phyloP scores from a whole-genome alignment of 2,329 filamentous ascomycete species.

The Kalaharituber pfeilii region DNA sequence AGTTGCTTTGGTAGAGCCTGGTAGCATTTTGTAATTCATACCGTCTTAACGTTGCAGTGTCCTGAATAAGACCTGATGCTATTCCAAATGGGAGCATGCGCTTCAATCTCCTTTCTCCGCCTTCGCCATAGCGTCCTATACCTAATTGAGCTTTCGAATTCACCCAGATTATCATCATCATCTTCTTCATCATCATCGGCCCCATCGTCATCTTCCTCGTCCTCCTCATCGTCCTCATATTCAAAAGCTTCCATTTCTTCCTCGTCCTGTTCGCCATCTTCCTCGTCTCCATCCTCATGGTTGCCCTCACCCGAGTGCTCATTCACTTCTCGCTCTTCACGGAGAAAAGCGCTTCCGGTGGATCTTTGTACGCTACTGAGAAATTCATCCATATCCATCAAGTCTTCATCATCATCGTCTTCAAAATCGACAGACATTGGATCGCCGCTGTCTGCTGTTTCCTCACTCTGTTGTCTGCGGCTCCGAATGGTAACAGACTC shows the following conservation, averaged over 20 bases:
- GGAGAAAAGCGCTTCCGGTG: constrained; percentile 12
- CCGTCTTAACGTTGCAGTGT: constrained; percentile 47
- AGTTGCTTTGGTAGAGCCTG: neutral
- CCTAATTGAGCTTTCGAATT: neutral
- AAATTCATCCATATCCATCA: neutral
- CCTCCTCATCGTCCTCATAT: constrained; percentile 18
- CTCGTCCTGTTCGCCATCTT: constrained; percentile 22
- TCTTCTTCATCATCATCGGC: constrained; percentile 25
- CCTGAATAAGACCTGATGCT: constrained; percentile 43
- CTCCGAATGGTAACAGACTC: constrained; percentile 7
- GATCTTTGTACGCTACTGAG: too few relatives aligned
- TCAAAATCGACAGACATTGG: neutral
- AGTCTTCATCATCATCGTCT: neutral
- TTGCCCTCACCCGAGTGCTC: constrained; percentile 17
- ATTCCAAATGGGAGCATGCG: constrained; percentile 37
- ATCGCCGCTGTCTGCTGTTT: constrained; percentile 14
- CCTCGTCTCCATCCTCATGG: constrained; percentile 16
- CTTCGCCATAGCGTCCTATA: constrained; percentile 8
- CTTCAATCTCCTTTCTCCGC: constrained; percentile 33
- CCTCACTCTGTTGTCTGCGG: constrained; percentile 16
- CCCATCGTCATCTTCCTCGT: constrained; percentile 24
- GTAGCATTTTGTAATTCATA: constrained; percentile 7
- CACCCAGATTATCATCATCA: constrained; percentile 24
- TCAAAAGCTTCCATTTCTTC: constrained; percentile 10
- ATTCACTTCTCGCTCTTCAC: constrained; percentile 25